Conservation (phyloP, 208 protist genomes). For the Crithidia sp. region DNA sequence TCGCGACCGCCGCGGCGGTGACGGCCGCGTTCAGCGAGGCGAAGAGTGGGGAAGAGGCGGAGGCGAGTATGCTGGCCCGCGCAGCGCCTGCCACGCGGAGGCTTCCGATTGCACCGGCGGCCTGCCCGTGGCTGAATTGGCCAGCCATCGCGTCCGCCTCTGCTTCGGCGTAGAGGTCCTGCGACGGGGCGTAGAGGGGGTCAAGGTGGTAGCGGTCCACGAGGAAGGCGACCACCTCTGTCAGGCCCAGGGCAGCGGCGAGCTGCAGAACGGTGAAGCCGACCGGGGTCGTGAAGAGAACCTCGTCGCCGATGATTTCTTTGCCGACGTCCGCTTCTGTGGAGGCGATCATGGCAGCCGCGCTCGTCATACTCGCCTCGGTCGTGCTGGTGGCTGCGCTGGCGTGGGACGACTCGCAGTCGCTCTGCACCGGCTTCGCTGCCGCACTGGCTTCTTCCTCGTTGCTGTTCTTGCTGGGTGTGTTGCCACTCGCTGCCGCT, state of each 20-base stretch:
- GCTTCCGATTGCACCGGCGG: background rate
- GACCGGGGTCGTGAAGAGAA: constrained; percentile 59
- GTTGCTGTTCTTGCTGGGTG: background rate
- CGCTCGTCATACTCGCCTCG: constrained; percentile 8
- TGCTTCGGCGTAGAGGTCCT: constrained; percentile 11
- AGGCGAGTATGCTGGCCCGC: constrained; percentile 3
- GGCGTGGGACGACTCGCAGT: background rate
- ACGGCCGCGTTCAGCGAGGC: constrained; percentile 11
- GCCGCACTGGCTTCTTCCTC: background rate
- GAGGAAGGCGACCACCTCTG: constrained; percentile 58
- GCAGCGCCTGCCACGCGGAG: background rate
- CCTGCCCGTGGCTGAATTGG: background rate
- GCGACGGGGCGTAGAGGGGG: constrained; percentile 54
- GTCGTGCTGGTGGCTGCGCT: background rate
- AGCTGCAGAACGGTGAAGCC: constrained; percentile 78
- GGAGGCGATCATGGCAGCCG: background rate
- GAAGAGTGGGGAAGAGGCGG: constrained; percentile 11
- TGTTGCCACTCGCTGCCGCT: background rate
- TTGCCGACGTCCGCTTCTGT: constrained; percentile 10
- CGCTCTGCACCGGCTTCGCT: background rate
- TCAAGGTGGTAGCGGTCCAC: constrained; percentile 52
- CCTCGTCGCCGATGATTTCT: constrained; percentile 42
- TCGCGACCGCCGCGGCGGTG: constrained; percentile 6
- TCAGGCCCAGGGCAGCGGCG: constrained; percentile 52
- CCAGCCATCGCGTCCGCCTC: constrained; percentile 3